phyloP scores from a whole-genome alignment of 176 grass and related monocot genomes.

The Olyra latifolia region DNA sequence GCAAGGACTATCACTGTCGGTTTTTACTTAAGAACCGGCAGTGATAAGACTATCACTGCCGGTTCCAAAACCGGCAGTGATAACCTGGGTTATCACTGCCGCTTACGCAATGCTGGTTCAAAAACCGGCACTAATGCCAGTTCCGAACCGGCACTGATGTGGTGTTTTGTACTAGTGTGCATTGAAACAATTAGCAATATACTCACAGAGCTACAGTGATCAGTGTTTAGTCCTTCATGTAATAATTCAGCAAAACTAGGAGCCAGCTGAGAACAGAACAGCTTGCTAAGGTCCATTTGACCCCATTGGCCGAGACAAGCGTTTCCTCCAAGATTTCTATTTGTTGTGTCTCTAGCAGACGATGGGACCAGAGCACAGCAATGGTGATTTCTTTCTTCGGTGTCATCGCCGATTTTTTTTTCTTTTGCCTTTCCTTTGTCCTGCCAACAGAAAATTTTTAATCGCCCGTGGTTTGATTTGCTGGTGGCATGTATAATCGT shows the following conservation, averaged over 20 bases:
- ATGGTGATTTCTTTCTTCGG: background rate
- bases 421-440: background rate
- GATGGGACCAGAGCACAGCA: slow-evolving; percentile 4
- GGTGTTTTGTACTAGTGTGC: too few relatives aligned
- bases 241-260: background rate
- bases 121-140: too few relatives aligned
- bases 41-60: too few relatives aligned
- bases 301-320: slow-evolving; percentile 5
- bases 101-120: too few relatives aligned
- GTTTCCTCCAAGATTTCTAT: slow-evolving; percentile 15
- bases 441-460: background rate
- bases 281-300: background rate
- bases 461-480: background rate
- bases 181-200: background rate
- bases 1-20: too few relatives aligned
- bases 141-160: too few relatives aligned
- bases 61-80: too few relatives aligned
- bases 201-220: background rate
- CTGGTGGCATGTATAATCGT: too few relatives aligned
- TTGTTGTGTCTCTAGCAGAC: background rate
- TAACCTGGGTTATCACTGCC: too few relatives aligned
- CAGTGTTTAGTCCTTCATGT: background rate
- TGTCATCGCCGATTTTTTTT: background rate
- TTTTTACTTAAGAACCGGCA: too few relatives aligned
- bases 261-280: background rate